A percentile compares a stretch with the other conserved stretches of the same genome.
Evolutionary conservation across 805 yeast genomes (phyloP).

Genomic region (Spathaspora girioi): DNA sequence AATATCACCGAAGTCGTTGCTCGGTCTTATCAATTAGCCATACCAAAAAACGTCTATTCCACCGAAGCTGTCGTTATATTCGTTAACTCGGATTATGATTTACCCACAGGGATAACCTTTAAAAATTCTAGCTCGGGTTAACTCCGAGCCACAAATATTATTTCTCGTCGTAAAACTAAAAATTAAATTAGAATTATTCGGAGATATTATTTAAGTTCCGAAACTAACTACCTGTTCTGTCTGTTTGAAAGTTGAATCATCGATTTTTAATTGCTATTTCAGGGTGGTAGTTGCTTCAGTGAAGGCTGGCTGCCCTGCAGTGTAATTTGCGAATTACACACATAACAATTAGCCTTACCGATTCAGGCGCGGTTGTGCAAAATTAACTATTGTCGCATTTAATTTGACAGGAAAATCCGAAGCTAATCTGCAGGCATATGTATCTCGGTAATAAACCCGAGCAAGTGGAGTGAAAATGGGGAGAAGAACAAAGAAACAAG

Average conservation of each 20-base stretch:
- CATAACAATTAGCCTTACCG: background rate
- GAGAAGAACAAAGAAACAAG: background rate
- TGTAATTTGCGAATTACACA: no score
- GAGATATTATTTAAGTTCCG: background rate
- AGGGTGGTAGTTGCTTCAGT: background rate
- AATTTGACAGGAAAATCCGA: background rate
- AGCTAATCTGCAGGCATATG: background rate
- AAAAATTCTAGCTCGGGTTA: background rate
- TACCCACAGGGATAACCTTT: no score
- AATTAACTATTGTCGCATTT: background rate
- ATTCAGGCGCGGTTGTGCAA: background rate
- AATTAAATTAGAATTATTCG: background rate
- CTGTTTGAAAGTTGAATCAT: background rate
- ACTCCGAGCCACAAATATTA: background rate
- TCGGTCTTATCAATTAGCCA: no score
- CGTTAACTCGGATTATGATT: no score
- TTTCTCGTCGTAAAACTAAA: background rate
- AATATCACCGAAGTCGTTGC: no score
- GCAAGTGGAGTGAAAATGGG: background rate
- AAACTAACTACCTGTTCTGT: background rate
- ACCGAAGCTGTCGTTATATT: no score
- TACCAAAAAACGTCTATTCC: no score
- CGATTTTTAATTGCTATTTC: background rate
- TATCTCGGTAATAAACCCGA: background rate
- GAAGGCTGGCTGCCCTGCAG: background rate